Evolutionary conservation across 2,329 filamentous ascomycete species (phyloP).

Genomic region (Sporothrix mexicana): DNA sequence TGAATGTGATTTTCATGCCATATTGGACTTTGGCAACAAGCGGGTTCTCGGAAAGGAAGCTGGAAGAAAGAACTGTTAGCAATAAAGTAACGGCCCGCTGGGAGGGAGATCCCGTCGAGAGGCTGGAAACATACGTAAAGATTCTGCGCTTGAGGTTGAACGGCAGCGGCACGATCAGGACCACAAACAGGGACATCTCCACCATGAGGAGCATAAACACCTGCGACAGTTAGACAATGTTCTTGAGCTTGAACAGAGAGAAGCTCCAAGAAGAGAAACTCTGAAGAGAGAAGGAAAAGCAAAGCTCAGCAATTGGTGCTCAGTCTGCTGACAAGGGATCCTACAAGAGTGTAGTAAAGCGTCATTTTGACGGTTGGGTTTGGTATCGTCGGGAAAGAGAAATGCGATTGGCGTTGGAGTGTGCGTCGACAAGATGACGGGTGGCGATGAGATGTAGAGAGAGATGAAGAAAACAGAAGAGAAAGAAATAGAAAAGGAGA

Average conservation of each 20-base stretch:
- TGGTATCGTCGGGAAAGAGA: background rate
- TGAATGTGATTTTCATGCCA: conserved; percentile 97
- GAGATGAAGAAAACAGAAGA: conserved; percentile 10
- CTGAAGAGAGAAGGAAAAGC: background rate
- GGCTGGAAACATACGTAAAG: conserved; percentile 62
- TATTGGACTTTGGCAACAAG: conserved; percentile 92
- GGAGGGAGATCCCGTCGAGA: background rate
- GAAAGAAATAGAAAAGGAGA: background rate
- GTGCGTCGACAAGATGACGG: background rate
- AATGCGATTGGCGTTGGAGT: background rate
- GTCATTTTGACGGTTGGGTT: conserved; percentile 54
- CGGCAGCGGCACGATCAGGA: conserved; percentile 84
- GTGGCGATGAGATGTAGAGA: conserved; percentile 6
- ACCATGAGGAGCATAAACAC: conserved; percentile 82
- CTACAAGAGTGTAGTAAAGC: conserved; percentile 62
- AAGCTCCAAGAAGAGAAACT: background rate
- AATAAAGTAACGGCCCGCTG: background rate
- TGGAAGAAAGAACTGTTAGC: conserved; percentile 43
- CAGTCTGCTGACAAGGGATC: background rate
- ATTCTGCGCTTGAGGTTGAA: conserved; percentile 84
- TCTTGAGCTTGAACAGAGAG: background rate
- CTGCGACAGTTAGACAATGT: conserved; percentile 50
- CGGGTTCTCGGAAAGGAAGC: conserved; percentile 91
- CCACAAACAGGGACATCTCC: conserved; percentile 82
- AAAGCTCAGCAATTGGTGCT: background rate